Evolutionary conservation across 2,329 filamentous ascomycete species (phyloP).

Genomic region (Fonsecaea monophora): DNA sequence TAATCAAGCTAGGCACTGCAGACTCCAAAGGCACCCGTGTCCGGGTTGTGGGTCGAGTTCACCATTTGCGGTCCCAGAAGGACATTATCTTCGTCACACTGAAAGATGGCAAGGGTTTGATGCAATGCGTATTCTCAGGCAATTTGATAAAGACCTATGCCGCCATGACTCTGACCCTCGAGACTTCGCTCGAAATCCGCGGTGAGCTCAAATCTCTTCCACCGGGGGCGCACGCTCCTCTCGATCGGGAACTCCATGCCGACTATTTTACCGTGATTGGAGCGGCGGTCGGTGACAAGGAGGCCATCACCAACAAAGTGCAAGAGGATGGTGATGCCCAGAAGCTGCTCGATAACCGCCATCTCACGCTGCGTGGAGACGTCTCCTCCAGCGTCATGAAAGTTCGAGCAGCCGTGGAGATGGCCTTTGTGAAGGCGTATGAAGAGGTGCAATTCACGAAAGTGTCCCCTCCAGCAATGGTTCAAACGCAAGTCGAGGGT

Average conservation of each 20-base stretch:
- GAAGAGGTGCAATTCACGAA: constrained; percentile 78
- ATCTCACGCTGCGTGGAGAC: constrained; percentile 85
- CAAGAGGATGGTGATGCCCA: constrained; percentile 72
- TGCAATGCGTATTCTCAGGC: constrained; percentile 84
- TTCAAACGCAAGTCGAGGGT: constrained; percentile 94
- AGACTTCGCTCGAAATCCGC: constrained; percentile 83
- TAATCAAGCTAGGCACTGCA: constrained; percentile 62
- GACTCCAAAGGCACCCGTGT: constrained; percentile 74
- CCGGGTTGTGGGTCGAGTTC: constrained; percentile 80
- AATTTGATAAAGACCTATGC: constrained; percentile 91
- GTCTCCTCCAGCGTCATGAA: constrained; percentile 84
- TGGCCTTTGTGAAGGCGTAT: constrained; percentile 80
- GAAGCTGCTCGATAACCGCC: constrained; percentile 79
- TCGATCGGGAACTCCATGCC: constrained; percentile 85
- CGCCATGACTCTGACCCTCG: constrained; percentile 80
- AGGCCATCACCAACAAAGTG: constrained; percentile 87
- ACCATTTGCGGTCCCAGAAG: constrained; percentile 81
- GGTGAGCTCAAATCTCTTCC: constrained; percentile 86
- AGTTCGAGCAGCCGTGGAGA: constrained; percentile 80
- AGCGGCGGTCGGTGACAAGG: constrained; percentile 81
- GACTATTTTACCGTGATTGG: constrained; percentile 86
- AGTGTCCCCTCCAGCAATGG: constrained; percentile 86
- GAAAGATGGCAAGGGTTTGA: constrained; percentile 79
- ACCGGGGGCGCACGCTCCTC: constrained; percentile 76
- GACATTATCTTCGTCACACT: constrained; percentile 86